Evolutionary conservation across 2,329 filamentous ascomycete genomes (phyloP), one percentile per base, ranked within the genome.

Genomic region (Cadophora sp.): DNA sequence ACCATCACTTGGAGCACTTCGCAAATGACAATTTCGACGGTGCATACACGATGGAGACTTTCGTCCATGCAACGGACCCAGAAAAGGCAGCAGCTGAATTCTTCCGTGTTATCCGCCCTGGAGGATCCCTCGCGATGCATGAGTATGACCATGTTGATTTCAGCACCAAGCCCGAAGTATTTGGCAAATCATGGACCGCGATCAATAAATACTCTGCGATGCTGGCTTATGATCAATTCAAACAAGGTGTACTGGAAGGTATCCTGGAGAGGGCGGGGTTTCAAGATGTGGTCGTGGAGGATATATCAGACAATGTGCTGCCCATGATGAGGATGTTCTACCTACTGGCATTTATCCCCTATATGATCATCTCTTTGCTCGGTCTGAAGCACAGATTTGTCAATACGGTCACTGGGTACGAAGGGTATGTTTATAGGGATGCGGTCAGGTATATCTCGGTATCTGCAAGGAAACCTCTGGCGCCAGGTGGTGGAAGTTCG

Each of bases 11-110:
- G 0, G 79, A 82, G 1, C 67, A 69, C 5, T 75, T 85, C 24
- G 63, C 70, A 0, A 70, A 76, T 30, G 74, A 70, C 3, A 81
- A 78, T 0, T 80, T 83, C 50, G 83, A 87, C 63, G 84, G 84
- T 3, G 76, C 83, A 33, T 87, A 86, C 73, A 86, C 84, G 0
- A 84, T 86, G 81, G 83, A 87, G 73, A 85, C 84, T 0, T 80
- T 87, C 56, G 84, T 85, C 0, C 84, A 87, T 70, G 83, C 84
- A 0, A 83, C 81, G 0, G 79, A 85, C 47, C 80, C 82, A 0
- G 69, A 78, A 48, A 74, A 73, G 7, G 84, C 81, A 1, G 75
- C 85, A 1, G 70, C 68, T 6, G 81, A 81, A 20, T 85, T 86
- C 75, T 80, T 78, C 72, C 80, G 83, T 16, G 69, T 85, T 0